Evolutionary conservation across 148 eudicot species (phyloP), one percentile per base, ranked within the genome.

Genomic region (Silene conica): DNA sequence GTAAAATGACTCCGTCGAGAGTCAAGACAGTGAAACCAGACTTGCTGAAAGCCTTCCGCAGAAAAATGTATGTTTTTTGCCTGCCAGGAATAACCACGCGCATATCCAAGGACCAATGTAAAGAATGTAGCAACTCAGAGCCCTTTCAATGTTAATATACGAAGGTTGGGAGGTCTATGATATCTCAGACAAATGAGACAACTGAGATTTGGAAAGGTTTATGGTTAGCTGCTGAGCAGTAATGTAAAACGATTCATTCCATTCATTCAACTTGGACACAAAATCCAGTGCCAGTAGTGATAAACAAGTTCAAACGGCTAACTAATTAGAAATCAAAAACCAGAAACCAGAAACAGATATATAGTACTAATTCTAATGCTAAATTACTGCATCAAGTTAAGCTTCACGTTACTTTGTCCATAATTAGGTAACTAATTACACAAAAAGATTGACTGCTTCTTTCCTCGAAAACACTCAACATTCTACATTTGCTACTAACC

Each of bases 391-490:
- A 76, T 19, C 31, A 57, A 16, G 22, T 66, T 65, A 9, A 59
- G 67, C 26, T 62, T 66, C 52, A 43, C 77, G n/a, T n/a, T 21
- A 58, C 76, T 72, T 64, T 56, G 34, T 59, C 22, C 43, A 20
- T 21, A 50, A 72, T 69, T 19, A 58, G 76, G 67, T 28, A 67
- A 31, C 63, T 19, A 38, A 62, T 71, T 69, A 68, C 69, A 68
- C 58, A 55, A 70, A 69, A 48, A 63, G 56, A 9, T 67, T 38
- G 66, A 60, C 43, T 50, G 41, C 70, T 34, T 3, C 41, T 63
- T 45, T 11, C 43, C 67, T 60, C 73, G 22, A 67, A 77, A 64
- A 67, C 58, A 79, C n/a, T n/a, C n/a, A n/a, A n/a, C n/a, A n/a
- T n/a, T n/a, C n/a, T n/a, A n/a, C n/a, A n/a, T n/a, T n/a, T n/a